A percentile compares a stretch with the other conserved stretches of the same genome.
These are phyloP conservation scores for Phaffomyces opuntiae DNA, from an alignment of 805 yeast species.

Conservation along the genomic window DNA sequence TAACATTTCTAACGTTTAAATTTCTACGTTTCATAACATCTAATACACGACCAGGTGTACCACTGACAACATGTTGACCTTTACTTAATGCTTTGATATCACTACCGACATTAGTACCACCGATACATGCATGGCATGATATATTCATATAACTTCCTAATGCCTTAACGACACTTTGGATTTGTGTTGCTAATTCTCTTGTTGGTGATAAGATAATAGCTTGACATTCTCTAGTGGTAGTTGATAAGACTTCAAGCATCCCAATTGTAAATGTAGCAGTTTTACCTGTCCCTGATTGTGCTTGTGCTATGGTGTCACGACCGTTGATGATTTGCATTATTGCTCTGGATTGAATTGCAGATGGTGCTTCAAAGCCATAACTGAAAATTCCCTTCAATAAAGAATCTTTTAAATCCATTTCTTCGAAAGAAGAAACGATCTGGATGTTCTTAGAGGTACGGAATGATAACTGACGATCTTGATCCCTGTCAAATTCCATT, in stretches of 20 bases:
- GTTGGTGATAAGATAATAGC: slow-evolving; percentile 93
- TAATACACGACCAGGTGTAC: slow-evolving; percentile 93
- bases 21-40: slow-evolving; percentile 86
- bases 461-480: slow-evolving; percentile 55
- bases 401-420: slow-evolving; percentile 64
- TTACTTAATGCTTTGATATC: slow-evolving; percentile 69
- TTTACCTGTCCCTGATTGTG: slow-evolving; percentile 99
- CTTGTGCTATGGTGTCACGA: slow-evolving; percentile 95
- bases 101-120: slow-evolving; percentile 80
- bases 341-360: slow-evolving; percentile 97
- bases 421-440: slow-evolving; percentile 63
- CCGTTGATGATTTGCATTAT: slow-evolving; percentile 92
- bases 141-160: slow-evolving; percentile 85
- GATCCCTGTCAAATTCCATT: slow-evolving; percentile 56
- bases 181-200: slow-evolving; percentile 91
- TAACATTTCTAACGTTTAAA: slow-evolving; percentile 65
- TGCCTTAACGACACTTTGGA: slow-evolving; percentile 78
- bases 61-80: slow-evolving; percentile 90
- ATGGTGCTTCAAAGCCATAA: slow-evolving; percentile 93
- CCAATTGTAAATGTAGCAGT: slow-evolving; percentile 97
- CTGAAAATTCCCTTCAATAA: slow-evolving; percentile 64
- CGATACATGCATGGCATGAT: slow-evolving; percentile 86
- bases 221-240: slow-evolving; percentile 67
- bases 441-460: slow-evolving; percentile 49
- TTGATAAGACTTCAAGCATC: slow-evolving; percentile 79